Conservation (phyloP, 2,329 filamentous ascomycete genomes). For the Sphaceloma murrayae region DNA sequence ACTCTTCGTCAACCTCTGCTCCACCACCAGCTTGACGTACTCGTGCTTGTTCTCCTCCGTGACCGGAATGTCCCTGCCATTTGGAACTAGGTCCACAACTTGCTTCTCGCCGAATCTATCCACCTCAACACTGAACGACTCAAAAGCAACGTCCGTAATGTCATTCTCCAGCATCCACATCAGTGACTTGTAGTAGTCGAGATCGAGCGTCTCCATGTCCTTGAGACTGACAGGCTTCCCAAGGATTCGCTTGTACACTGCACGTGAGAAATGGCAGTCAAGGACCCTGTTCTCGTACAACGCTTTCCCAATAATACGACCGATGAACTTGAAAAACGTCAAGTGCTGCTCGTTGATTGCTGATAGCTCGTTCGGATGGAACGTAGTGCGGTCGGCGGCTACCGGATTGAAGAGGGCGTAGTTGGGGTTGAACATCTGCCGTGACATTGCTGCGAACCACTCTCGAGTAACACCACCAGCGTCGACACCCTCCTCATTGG, state of each 20-base stretch:
- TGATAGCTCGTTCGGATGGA: conserved; percentile 94
- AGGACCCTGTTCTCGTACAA: conserved; percentile 91
- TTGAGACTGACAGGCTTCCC: conserved; percentile 94
- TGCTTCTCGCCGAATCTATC: conserved; percentile 88
- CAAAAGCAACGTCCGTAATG: conserved; percentile 93
- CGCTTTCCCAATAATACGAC: conserved; percentile 94
- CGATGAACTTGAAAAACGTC: conserved; percentile 99
- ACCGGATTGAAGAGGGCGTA: conserved; percentile 95
- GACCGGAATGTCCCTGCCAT: conserved; percentile 84
- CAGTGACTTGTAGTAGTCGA: conserved; percentile 97
- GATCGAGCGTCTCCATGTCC: conserved; percentile 97
- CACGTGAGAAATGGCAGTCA: conserved; percentile 97
- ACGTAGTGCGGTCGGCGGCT: conserved; percentile 92
- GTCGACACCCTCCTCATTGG: conserved; percentile 94
- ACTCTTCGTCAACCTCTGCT: conserved; percentile 83
- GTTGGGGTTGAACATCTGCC: conserved; percentile 98
- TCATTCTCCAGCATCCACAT: conserved; percentile 99
- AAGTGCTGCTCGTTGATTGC: conserved; percentile 91
- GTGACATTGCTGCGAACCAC: conserved; percentile 96
- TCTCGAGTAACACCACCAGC: conserved; percentile 94
- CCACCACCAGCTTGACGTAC: conserved; percentile 87
- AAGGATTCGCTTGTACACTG: conserved; percentile 95
- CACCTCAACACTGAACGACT: conserved; percentile 89
- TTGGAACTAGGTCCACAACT: conserved; percentile 74
- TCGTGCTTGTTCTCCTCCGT: conserved; percentile 99